Evolutionary conservation across 192 early-diverging fungal genomes (phyloP).

Genomic region (Coemansia sp.): DNA sequence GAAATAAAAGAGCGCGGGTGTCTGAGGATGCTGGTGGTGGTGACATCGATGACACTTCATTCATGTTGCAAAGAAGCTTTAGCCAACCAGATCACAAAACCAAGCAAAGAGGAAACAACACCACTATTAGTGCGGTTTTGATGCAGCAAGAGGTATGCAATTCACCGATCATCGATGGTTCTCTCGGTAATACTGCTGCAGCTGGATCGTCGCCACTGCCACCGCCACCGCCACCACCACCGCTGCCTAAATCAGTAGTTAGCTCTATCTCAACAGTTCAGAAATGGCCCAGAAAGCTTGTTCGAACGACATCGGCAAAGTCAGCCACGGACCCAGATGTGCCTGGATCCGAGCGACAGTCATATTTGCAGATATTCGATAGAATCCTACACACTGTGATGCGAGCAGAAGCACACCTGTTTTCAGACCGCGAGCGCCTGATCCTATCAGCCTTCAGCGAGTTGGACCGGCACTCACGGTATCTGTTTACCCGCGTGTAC

Average conservation of each 20-base stretch:
- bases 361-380: conserved; percentile 49
- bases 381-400: conserved; percentile 37
- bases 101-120: neutral
- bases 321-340: neutral
- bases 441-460: conserved; percentile 19
- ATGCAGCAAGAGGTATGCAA: neutral
- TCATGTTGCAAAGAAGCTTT: neutral
- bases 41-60: neutral
- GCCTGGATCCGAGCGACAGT: conserved; percentile 25
- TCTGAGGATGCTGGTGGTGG: neutral
- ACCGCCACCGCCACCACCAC: neutral
- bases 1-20: neutral
- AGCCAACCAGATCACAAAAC: neutral
- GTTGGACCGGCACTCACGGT: conserved; percentile 42
- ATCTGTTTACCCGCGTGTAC: conserved; percentile 45
- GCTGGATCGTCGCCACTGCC: too few species aligned
- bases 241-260: too few species aligned
- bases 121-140: neutral
- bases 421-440: conserved; percentile 29
- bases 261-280: neutral
- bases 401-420: conserved; percentile 32
- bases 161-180: neutral
- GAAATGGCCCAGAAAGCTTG: neutral
- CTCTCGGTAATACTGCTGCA: neutral
- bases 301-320: neutral